Evolutionary conservation across 805 yeast genomes (phyloP).

Genomic region (Saturnispora bothae): DNA sequence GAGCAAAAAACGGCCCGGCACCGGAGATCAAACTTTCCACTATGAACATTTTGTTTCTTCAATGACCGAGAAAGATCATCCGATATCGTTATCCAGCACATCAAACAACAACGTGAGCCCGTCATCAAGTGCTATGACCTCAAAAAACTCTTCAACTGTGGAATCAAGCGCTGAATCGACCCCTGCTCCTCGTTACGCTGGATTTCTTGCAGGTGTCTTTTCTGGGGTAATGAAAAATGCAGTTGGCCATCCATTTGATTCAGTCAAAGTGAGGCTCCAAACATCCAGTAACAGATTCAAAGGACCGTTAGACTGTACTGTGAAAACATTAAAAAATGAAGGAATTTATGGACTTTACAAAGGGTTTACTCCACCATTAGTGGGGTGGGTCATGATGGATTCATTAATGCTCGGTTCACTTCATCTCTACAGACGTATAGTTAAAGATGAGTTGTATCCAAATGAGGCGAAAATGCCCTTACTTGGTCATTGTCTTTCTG

Average conservation of each 20-base stretch:
- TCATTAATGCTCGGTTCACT: conserved; percentile 82
- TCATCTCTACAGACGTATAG: conserved; percentile 60
- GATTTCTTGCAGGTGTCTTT: conserved; percentile 82
- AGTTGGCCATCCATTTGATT: conserved; percentile 91
- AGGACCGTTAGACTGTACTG: conserved; percentile 75
- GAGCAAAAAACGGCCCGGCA: neutral
- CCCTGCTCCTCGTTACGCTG: conserved; percentile 53
- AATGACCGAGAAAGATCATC: no score
- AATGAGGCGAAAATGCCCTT: conserved; percentile 59
- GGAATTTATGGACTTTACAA: conserved; percentile 74
- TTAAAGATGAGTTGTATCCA: conserved; percentile 54
- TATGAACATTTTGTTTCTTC: neutral
- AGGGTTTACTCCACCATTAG: conserved; percentile 87
- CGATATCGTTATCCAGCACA: no score
- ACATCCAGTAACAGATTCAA: conserved; percentile 54
- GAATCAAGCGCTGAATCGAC: no score
- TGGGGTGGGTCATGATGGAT: conserved; percentile 94
- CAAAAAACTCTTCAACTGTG: no score
- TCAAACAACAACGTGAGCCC: no score
- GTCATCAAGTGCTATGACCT: no score
- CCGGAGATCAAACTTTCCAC: neutral
- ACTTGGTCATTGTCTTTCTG: conserved; percentile 64
- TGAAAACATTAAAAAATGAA: conserved; percentile 61
- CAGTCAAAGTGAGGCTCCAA: conserved; percentile 79
- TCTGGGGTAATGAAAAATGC: conserved; percentile 80